Percentiles rank a stretch among this genome's conserved stretches.
phyloP scores from a whole-genome alignment of 139 green algal species.

The Gonium pectorale region DNA sequence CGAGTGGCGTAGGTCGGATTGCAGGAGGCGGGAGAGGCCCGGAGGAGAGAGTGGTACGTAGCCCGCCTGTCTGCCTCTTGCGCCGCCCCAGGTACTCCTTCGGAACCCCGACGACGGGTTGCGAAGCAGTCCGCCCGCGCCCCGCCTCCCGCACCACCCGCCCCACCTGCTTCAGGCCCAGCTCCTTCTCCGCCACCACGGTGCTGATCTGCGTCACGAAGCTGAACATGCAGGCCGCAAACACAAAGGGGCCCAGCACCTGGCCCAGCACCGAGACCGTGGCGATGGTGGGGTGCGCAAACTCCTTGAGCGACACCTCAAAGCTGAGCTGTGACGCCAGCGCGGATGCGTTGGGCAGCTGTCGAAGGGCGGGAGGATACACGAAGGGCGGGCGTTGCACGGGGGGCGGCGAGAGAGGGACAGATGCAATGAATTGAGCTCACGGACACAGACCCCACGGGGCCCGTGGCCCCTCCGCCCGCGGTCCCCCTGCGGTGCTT shows the following conservation, averaged over 20 bases:
- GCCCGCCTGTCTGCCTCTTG: too few relatives aligned
- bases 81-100: too few relatives aligned
- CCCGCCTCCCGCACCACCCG: background rate
- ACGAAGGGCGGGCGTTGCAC: too few relatives aligned
- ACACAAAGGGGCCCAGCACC: conserved; percentile 89
- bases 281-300: conserved; percentile 84
- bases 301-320: conserved; percentile 65
- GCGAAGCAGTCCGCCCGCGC: background rate
- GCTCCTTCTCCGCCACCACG: conserved; percentile 84
- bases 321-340: conserved; percentile 58
- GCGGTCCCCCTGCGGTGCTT: too few relatives aligned
- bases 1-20: too few relatives aligned
- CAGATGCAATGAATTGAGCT: too few relatives aligned
- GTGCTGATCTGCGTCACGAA: conserved; percentile 83
- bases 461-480: too few relatives aligned
- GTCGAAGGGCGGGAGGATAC: background rate
- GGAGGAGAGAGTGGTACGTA: too few relatives aligned
- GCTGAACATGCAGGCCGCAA: conserved; percentile 93
- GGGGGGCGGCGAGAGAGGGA: too few relatives aligned
- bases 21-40: too few relatives aligned
- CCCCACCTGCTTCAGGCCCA: conserved; percentile 70
- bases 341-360: background rate
- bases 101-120: background rate
- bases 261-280: conserved; percentile 74
- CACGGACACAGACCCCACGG: too few relatives aligned